Percentiles rank a stretch among this genome's conserved stretches.
phyloP scores from a whole-genome alignment of 257 asterid species.

The Solanum etuberosum region DNA sequence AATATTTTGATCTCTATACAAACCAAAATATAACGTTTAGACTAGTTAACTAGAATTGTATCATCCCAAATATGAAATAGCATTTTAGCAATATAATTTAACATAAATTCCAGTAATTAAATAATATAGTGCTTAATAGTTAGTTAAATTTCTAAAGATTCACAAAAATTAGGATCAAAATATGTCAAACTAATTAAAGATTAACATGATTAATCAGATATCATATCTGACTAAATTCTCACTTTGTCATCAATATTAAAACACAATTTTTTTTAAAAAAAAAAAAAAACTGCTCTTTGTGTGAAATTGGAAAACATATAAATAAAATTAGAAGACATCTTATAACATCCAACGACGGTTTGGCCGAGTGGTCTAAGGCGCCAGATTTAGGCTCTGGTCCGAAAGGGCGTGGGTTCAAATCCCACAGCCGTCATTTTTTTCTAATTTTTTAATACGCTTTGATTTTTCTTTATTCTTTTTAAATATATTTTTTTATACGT shows the following conservation, averaged over 20 bases:
- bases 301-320: not conserved
- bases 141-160: not conserved
- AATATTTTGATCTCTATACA: not conserved
- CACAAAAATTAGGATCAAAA: not conserved
- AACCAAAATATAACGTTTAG: not conserved
- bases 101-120: not conserved
- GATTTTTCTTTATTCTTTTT: too few species aligned
- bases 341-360: not conserved
- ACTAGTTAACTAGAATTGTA: not conserved
- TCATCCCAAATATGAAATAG: not conserved
- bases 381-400: conserved; percentile 99
- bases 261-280: not conserved
- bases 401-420: conserved; percentile 99
- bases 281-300: too few species aligned
- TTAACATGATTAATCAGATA: not conserved
- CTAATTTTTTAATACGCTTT: too few species aligned
- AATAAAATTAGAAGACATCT: rapidly evolving
- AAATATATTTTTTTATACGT: too few species aligned
- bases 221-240: not conserved
- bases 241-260: too few species aligned
- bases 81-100: not conserved
- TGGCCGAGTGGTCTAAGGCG: conserved; percentile 99
- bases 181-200: not conserved
- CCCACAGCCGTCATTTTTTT: conserved; percentile 66
- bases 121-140: not conserved